Conservation (phyloP, 2,329 filamentous ascomycete species). For the Epichloe coenophiala region DNA sequence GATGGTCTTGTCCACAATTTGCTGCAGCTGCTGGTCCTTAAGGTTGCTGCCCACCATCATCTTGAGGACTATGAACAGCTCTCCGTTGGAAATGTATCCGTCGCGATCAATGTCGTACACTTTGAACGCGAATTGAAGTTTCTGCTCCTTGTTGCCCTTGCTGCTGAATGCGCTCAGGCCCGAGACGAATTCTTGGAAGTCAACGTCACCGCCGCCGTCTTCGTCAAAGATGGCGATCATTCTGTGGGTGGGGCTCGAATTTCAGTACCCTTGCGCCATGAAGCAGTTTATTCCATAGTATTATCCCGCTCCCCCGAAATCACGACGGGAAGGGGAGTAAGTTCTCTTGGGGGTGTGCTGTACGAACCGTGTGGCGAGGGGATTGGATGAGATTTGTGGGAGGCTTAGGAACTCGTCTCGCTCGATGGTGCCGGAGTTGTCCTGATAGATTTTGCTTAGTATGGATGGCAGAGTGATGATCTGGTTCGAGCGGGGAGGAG, state of each 20-base stretch:
- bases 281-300: too few relatives aligned
- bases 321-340: too few relatives aligned
- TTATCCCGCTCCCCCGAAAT: too few relatives aligned
- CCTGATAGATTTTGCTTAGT: slow-evolving; percentile 36
- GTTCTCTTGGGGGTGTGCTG: neutral
- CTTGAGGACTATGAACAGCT: slow-evolving; percentile 98
- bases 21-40: slow-evolving; percentile 97
- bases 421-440: slow-evolving; percentile 96
- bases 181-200: slow-evolving; percentile 97
- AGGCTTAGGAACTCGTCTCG: slow-evolving; percentile 95
- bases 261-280: neutral
- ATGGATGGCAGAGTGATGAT: too few relatives aligned
- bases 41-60: slow-evolving; percentile 99
- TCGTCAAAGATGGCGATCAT: slow-evolving; percentile 99
- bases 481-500: neutral
- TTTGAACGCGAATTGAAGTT: slow-evolving; percentile 94
- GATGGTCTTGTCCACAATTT: slow-evolving; percentile 99
- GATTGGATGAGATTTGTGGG: slow-evolving; percentile 95
- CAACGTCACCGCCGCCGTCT: slow-evolving; percentile 92
- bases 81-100: slow-evolving; percentile 96
- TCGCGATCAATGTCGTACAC: slow-evolving; percentile 99
- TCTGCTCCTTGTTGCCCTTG: slow-evolving; percentile 99
- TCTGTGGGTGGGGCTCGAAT: slow-evolving; percentile 32
- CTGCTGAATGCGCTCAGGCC: slow-evolving; percentile 90
- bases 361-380: slow-evolving; percentile 56